These are phyloP conservation scores for Penicillium nucicola DNA, from an alignment of 495 filamentous ascomycete species.

Conservation along the genomic window DNA sequence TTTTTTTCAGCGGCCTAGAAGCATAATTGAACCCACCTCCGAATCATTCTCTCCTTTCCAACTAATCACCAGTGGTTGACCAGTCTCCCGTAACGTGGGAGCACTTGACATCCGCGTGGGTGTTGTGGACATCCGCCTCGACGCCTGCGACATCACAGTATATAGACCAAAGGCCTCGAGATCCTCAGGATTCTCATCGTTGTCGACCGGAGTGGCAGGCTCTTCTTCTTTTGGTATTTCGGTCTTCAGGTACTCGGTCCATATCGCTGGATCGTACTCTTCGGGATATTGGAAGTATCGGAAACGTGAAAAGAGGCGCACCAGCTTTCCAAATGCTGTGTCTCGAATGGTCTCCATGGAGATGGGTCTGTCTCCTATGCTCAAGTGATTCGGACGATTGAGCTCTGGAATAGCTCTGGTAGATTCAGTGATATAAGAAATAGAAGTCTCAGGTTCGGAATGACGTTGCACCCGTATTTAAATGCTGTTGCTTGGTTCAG, in stretches of 20 bases:
- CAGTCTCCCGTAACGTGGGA: background rate
- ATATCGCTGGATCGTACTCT: conserved; percentile 29
- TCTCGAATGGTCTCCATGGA: conserved; percentile 25
- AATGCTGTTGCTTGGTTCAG: too few relatives aligned
- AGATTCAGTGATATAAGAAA: too few relatives aligned
- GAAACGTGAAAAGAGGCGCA: conserved; percentile 27
- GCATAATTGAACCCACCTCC: conserved; percentile 17
- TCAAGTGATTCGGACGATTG: background rate
- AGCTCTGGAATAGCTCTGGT: too few relatives aligned
- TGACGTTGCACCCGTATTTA: too few relatives aligned
- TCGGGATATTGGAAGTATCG: conserved; percentile 32
- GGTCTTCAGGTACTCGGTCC: conserved; percentile 33
- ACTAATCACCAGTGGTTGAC: conserved; percentile 10
- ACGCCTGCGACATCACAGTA: conserved; percentile 20
- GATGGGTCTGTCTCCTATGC: background rate
- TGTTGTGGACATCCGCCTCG: too few relatives aligned
- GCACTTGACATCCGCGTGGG: conserved; percentile 8
- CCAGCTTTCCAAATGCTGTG: conserved; percentile 32
- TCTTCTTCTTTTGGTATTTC: conserved; percentile 27
- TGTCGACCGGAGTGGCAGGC: conserved; percentile 10
- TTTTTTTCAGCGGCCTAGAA: too few relatives aligned
- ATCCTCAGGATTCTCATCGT: conserved; percentile 18
- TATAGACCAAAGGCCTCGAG: conserved; percentile 13
- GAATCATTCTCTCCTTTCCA: conserved; percentile 27
- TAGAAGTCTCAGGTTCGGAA: too few relatives aligned